These are phyloP conservation scores for Penstemon barbatus DNA, from an alignment of 257 asterid species.

Conservation along the genomic window DNA sequence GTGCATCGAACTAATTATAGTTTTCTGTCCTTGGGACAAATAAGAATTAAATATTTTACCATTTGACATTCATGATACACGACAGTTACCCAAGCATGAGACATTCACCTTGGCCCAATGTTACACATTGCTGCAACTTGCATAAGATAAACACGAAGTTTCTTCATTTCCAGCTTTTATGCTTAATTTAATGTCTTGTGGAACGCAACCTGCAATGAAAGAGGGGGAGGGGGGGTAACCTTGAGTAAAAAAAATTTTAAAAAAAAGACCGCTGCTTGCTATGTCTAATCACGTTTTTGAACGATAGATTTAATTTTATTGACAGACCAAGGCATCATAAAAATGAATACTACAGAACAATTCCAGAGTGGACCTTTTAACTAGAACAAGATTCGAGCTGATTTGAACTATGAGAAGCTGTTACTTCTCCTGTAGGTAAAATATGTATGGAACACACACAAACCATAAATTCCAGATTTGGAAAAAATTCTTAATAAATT, in stretches of 20 bases:
- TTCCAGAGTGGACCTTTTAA: neutral
- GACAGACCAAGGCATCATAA: neutral
- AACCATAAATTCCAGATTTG: neutral
- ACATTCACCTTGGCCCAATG: constrained; percentile 25
- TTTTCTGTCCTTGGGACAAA: neutral
- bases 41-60: constrained; percentile 11
- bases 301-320: neutral
- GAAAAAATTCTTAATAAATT: neutral
- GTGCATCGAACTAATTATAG: neutral
- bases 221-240: neutral
- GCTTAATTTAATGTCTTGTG: constrained; percentile 67
- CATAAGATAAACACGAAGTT: constrained; percentile 8
- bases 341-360: neutral
- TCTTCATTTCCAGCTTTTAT: neutral
- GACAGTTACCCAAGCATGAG: constrained; percentile 20
- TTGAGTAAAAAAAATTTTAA: neutral
- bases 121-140: constrained; percentile 12
- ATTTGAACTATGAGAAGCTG: neutral
- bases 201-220: constrained; percentile 67
- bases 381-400: neutral
- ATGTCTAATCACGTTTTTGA: constrained; percentile 6
- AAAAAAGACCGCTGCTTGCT: neutral
- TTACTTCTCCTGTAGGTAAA: neutral
- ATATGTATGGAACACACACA: neutral
- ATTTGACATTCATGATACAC: constrained; percentile 9